A percentile compares a stretch with the other conserved stretches of the same genome.
These are phyloP conservation scores for Cercospora citrullina DNA, from an alignment of 2,329 filamentous ascomycete genomes.

Conservation along the genomic window DNA sequence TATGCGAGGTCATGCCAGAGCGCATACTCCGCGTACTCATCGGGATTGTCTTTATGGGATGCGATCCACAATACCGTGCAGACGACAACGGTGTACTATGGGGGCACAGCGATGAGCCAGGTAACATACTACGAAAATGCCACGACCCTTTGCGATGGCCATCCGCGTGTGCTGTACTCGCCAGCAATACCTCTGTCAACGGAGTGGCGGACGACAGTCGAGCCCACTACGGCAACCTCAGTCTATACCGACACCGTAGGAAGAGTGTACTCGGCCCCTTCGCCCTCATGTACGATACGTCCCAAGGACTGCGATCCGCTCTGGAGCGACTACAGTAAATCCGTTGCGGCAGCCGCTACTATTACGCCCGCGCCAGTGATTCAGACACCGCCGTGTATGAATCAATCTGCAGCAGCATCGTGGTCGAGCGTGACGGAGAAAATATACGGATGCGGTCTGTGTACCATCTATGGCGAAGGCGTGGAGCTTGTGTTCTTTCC, in stretches of 20 bases:
- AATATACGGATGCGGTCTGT: constrained; percentile 34
- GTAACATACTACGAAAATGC: constrained; percentile 35
- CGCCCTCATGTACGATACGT: constrained; percentile 30
- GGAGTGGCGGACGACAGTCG: constrained; percentile 17
- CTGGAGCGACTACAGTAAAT: constrained; percentile 32
- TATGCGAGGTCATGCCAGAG: constrained; percentile 18
- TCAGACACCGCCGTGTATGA: constrained; percentile 30
- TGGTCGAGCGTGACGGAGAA: constrained; percentile 18
- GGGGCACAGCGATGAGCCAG: constrained; percentile 21
- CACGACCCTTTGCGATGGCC: constrained; percentile 36
- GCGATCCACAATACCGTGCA: constrained; percentile 8
- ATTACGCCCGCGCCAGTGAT: constrained; percentile 27
- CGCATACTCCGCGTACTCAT: constrained; percentile 9
- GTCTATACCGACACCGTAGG: constrained; percentile 18
- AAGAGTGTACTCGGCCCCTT: constrained; percentile 22
- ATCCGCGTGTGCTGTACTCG: constrained; percentile 32
- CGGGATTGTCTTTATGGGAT: constrained; percentile 7
- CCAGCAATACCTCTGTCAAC: constrained; percentile 29
- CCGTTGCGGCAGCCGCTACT: constrained; percentile 20
- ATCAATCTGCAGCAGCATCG: constrained; percentile 20
- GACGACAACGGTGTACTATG: constrained; percentile 18
- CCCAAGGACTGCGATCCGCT: constrained; percentile 35
- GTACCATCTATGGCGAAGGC: constrained; percentile 36
- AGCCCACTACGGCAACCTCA: constrained; percentile 16
- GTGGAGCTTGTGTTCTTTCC: constrained; percentile 36